Base-by-base conservation (phyloP, 2,329 filamentous ascomycete species). In the Lasiodiplodia theobromae region DNA sequence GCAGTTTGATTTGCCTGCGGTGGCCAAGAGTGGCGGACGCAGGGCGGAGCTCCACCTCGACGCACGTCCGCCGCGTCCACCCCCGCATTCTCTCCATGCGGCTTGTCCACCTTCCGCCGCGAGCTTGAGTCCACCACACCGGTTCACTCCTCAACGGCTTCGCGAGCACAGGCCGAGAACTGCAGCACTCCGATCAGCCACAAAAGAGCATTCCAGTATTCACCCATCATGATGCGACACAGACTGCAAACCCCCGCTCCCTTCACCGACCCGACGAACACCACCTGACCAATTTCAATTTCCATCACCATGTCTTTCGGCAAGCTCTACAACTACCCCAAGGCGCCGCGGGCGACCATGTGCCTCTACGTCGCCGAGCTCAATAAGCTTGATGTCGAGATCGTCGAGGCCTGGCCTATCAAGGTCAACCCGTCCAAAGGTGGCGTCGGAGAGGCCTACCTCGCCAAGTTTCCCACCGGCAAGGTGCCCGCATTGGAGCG, bases 401-500 rank as follows among this genome's bases (percentile, higher is more conserved):
- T 76, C 28, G 73, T 65, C 11, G 76, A 72, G 47, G 70, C 69
- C 2, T 62, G 58, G 58, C 58, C 58, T 10, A 49, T 62, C 58
- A 62, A 62, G 25, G 58, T 78, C n/a, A 74, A 76, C 68, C 86
- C 84, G 74, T 69, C 75, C 51, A 79, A 83, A 70, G 74, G 77
- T 64, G 74, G 78, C 56, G 80, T 79, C 69, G 86, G 85, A 77
- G 73, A 73, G 2, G 82, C 83, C 3, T 86, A 82, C 77, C 74
- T 83, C 14, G 68, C 81, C 75, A 86, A 86, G 71, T 86, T 86
- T 76, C 83, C 85, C 8, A 73, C 84, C 52, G 84, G 84, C 72
- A 86, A 86, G 73, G 81, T 86, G 8, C 85, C 85, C 11, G 80
- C 80, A 47, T 81, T 86, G 60, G 82, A 84, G 72, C 78, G 78